These are phyloP conservation scores for Hemisphaericaspora xylofermentans DNA, from an alignment of 1,139 yeast species.

Conservation along the genomic window DNA sequence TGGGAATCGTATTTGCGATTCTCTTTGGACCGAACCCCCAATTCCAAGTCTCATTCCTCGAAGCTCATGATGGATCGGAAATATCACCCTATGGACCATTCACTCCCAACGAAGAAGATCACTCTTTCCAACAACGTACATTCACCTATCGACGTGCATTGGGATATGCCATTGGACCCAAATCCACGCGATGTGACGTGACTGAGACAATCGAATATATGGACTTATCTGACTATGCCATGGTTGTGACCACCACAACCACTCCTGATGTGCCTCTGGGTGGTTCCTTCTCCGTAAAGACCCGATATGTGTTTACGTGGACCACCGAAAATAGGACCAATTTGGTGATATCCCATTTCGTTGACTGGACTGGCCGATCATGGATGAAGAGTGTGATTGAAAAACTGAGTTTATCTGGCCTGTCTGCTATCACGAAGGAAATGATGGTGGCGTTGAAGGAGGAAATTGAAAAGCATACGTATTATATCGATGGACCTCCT, in stretches of 20 bases:
- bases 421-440: constrained; percentile 37
- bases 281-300: constrained; percentile 49
- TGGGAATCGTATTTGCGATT: constrained; percentile 49
- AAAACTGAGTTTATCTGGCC: constrained; percentile 50
- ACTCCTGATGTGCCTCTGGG: constrained; percentile 68
- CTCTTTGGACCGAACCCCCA: constrained; percentile 44
- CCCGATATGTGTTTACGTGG: constrained; percentile 52
- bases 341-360: constrained; percentile 41
- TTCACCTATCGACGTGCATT: constrained; percentile 48
- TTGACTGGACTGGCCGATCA: constrained; percentile 56
- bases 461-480: constrained; percentile 29
- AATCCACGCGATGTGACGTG: constrained; percentile 52
- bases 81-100: constrained; percentile 44
- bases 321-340: constrained; percentile 40
- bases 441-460: constrained; percentile 28
- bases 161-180: constrained; percentile 58
- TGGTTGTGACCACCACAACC: constrained; percentile 37
- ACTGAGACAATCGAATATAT: constrained; percentile 43
- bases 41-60: constrained; percentile 43
- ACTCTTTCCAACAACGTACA: constrained; percentile 31
- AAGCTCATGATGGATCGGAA: constrained; percentile 48
- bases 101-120: constrained; percentile 30
- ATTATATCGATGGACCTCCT: constrained; percentile 22
- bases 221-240: constrained; percentile 37
- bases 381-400: constrained; percentile 59